A percentile compares a stretch with the other conserved stretches of the same genome.
Conservation (phyloP, 768 basidiomycete species). For the Termitomyces sp. region DNA sequence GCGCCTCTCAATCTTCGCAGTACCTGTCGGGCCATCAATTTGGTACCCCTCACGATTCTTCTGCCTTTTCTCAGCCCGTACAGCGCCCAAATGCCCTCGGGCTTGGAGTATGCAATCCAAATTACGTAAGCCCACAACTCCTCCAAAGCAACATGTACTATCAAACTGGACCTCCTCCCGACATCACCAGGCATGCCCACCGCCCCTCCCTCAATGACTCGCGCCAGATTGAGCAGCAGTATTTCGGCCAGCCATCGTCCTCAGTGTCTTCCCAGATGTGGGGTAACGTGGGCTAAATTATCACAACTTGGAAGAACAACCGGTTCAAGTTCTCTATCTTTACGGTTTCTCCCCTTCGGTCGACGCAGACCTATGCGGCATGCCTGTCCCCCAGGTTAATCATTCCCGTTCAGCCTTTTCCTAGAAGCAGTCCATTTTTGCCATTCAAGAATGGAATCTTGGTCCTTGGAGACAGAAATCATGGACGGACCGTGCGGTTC, state of each 20-base stretch:
- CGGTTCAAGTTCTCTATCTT: not conserved
- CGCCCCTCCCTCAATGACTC: constrained; percentile 26
- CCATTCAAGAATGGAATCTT: not conserved
- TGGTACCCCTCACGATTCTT: constrained; percentile 19
- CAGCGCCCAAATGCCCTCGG: constrained; percentile 19
- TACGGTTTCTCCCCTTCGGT: not conserved
- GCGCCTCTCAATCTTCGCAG: constrained; percentile 18
- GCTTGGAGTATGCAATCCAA: constrained; percentile 10
- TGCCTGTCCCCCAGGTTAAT: not conserved
- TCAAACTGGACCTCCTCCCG: constrained; percentile 8
- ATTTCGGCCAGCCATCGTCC: constrained; percentile 21
- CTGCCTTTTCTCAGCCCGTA: constrained; percentile 20
- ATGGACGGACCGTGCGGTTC: constrained; percentile 3
- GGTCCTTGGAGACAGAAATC: not conserved
- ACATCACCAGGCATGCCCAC: constrained; percentile 16
- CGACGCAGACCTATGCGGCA: constrained; percentile 1
- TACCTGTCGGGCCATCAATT: constrained; percentile 19
- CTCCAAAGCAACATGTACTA: constrained; percentile 14
- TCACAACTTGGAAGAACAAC: not conserved
- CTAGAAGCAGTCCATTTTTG: constrained; percentile 1
- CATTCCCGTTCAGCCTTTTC: not conserved
- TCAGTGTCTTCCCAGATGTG: constrained; percentile 23
- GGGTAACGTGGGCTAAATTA: constrained; percentile 26
- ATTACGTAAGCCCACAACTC: constrained; percentile 13
- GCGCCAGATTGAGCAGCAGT: constrained; percentile 19